phyloP scores from a whole-genome alignment of 108 stramenopile species.

The Skeletonema potamos region DNA sequence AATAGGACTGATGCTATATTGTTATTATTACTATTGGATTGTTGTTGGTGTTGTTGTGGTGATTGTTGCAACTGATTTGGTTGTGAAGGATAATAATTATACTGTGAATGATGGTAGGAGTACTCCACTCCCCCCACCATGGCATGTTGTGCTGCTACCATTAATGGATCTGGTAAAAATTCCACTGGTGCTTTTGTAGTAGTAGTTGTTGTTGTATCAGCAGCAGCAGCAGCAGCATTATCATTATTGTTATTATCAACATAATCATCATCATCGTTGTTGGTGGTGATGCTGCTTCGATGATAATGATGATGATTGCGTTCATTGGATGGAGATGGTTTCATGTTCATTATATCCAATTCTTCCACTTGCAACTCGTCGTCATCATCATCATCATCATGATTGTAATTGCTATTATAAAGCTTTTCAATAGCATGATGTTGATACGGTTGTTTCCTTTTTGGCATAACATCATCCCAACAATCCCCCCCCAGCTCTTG shows the following conservation, averaged over 20 bases:
- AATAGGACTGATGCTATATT: conserved; percentile 5
- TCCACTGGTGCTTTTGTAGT: too few relatives aligned
- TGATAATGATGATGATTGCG: conserved; percentile 6
- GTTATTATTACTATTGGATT: neutral
- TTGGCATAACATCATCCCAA: too few relatives aligned
- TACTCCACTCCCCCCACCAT: conserved; percentile 9
- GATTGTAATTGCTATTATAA: too few relatives aligned
- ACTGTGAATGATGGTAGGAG: too few relatives aligned
- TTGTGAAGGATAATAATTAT: too few relatives aligned
- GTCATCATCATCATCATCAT: neutral
- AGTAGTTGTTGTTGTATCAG: too few relatives aligned
- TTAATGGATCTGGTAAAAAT: conserved; percentile 33
- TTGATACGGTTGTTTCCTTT: too few relatives aligned
- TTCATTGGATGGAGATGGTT: neutral
- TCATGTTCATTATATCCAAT: neutral
- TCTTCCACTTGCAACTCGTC: neutral
- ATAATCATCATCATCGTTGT: too few relatives aligned
- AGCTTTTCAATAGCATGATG: too few relatives aligned
- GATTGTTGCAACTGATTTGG: neutral
- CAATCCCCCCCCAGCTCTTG: too few relatives aligned
- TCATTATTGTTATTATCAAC: neutral
- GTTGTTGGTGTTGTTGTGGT: neutral
- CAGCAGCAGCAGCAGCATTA: too few relatives aligned
- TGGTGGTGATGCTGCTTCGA: too few relatives aligned
- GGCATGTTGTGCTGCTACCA: conserved; percentile 37